These are phyloP conservation scores for Pulchroboletus neoregius DNA, from an alignment of 1,284 basidiomycete genomes.

Conservation along the genomic window DNA sequence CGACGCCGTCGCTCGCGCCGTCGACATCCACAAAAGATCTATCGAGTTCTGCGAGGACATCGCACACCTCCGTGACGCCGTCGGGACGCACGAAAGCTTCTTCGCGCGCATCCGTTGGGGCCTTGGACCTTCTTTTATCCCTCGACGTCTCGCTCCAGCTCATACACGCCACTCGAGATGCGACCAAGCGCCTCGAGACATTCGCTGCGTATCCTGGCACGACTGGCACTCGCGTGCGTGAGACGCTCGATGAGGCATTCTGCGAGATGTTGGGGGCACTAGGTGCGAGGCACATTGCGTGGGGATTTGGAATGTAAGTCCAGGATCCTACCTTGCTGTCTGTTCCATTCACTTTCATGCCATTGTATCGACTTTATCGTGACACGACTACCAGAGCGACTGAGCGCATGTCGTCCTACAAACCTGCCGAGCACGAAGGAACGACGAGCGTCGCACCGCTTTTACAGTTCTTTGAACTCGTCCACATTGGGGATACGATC, in stretches of 20 bases:
- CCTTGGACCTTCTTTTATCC: slow-evolving; percentile 83
- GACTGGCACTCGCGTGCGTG: slow-evolving; percentile 76
- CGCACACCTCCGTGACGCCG: not conserved
- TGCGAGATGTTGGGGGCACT: slow-evolving; percentile 79
- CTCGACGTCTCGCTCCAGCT: slow-evolving; percentile 89
- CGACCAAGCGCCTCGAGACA: slow-evolving; percentile 87
- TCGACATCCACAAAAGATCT: slow-evolving; percentile 3
- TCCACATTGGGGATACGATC: slow-evolving; percentile 96
- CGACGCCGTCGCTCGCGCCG: slow-evolving; percentile 6
- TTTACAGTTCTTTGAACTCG: slow-evolving; percentile 95
- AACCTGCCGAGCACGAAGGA: slow-evolving; percentile 78
- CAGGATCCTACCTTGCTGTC: not conserved
- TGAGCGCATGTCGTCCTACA: slow-evolving; percentile 82
- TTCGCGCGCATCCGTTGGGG: not conserved
- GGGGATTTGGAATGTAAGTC: slow-evolving; percentile 80
- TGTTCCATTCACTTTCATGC: not conserved
- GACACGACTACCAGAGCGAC: slow-evolving; percentile 54
- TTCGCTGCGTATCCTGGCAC: slow-evolving; percentile 84
- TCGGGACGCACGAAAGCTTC: slow-evolving; percentile 1
- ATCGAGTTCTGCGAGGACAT: not conserved
- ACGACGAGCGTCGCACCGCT: slow-evolving; percentile 83
- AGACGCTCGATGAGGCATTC: slow-evolving; percentile 91
- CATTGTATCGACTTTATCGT: not conserved
- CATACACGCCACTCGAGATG: slow-evolving; percentile 89
- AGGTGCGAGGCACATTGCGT: slow-evolving; percentile 74